phyloP scores from a whole-genome alignment of 2,329 filamentous ascomycete species.

The Colletotrichum costaricense region DNA sequence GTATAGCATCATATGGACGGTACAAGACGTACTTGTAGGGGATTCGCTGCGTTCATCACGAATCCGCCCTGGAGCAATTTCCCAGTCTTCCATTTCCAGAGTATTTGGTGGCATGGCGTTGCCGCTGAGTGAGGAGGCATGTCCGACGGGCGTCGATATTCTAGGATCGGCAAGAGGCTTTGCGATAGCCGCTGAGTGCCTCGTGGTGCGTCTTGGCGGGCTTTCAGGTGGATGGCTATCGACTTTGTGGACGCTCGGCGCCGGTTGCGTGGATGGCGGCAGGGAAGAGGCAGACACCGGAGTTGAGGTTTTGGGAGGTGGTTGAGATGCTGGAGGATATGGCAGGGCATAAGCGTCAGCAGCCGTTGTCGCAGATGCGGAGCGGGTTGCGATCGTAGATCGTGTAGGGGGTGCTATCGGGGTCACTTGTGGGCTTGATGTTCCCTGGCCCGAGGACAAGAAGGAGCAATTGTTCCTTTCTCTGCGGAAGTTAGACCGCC shows the following conservation, averaged over 20 bases:
- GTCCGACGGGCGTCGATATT: not conserved
- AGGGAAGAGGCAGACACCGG: too few species aligned
- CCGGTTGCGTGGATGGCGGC: not conserved
- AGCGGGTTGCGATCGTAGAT: not conserved
- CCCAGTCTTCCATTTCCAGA: constrained; percentile 56
- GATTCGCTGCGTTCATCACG: constrained; percentile 39
- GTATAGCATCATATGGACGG: too few species aligned
- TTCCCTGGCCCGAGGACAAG: not conserved
- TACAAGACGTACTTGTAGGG: constrained; percentile 48
- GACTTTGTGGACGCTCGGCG: not conserved
- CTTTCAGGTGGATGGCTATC: not conserved
- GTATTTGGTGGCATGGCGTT: not conserved
- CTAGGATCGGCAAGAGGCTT: not conserved
- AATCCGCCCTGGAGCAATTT: constrained; percentile 56
- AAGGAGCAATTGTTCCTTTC: constrained; percentile 43
- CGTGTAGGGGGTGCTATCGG: not conserved
- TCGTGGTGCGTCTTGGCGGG: constrained; percentile 12
- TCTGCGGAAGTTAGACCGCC: constrained; percentile 41
- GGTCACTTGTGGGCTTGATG: not conserved
- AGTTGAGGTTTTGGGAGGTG: not conserved
- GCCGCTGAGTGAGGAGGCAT: not conserved
- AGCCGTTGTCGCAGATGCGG: not conserved
- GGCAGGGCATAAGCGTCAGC: not conserved
- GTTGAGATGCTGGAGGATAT: not conserved
- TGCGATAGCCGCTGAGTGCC: not conserved